phyloP scores from a whole-genome alignment of 345 rosid species.

The Citrus hindsii region DNA sequence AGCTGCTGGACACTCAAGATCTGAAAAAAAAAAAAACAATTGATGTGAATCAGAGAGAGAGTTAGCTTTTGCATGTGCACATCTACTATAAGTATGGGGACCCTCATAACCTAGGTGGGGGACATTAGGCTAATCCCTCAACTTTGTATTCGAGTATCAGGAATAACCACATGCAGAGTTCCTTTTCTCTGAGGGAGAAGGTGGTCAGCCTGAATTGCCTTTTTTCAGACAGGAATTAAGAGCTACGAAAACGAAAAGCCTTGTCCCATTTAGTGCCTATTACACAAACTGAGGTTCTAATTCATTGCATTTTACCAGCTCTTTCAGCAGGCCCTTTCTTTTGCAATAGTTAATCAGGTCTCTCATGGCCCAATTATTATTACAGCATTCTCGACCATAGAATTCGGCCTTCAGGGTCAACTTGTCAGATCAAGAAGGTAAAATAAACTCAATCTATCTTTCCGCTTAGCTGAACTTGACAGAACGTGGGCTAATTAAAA shows the following conservation, averaged over 20 bases:
- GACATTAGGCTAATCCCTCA: not conserved
- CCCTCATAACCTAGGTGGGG: not conserved
- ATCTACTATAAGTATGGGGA: not conserved
- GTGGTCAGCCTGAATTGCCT: not conserved
- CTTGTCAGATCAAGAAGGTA: too few species aligned
- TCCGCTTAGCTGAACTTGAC: too few species aligned
- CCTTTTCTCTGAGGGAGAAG: not conserved
- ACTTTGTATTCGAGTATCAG: not conserved
- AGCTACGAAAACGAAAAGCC: not conserved
- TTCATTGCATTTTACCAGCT: not conserved
- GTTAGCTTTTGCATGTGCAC: too few species aligned
- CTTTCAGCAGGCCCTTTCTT: too few species aligned
- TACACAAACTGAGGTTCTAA: not conserved
- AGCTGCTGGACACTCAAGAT: conserved; percentile 95
- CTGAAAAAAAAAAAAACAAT: conserved; percentile 29
- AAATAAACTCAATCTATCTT: too few species aligned
- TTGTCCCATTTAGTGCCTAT: not conserved
- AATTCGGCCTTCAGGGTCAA: too few species aligned
- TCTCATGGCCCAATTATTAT: too few species aligned
- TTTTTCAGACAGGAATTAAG: not conserved
- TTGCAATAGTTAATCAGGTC: too few species aligned
- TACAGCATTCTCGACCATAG: too few species aligned
- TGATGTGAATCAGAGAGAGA: conserved; percentile 3
- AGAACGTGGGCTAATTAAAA: too few species aligned
- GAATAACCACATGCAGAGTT: not conserved